phyloP scores from a whole-genome alignment of 768 basidiomycete species.

The Phaeotremella fagi region DNA sequence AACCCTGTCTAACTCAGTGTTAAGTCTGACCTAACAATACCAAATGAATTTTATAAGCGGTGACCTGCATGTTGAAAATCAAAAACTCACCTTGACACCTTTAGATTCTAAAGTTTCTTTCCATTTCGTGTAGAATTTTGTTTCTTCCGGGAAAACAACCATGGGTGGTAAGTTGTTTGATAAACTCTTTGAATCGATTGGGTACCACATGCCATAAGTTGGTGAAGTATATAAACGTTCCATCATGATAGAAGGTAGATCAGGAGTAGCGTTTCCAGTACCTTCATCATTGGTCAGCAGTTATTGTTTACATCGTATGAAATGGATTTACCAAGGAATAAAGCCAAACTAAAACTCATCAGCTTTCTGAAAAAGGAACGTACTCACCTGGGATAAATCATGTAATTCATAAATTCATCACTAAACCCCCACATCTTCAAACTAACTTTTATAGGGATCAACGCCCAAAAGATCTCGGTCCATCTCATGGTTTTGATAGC shows the following conservation, averaged over 20 bases:
- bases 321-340: conserved; percentile 39
- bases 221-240: conserved; percentile 52
- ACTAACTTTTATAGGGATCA: conserved; percentile 51
- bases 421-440: conserved; percentile 51
- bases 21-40: conserved; percentile 38
- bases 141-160: conserved; percentile 51
- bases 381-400: conserved; percentile 48
- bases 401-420: conserved; percentile 49
- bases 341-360: conserved; percentile 25
- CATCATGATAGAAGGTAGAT: conserved; percentile 51
- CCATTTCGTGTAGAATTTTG: conserved; percentile 50
- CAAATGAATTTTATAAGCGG: too few relatives aligned
- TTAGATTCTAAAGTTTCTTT: conserved; percentile 42
- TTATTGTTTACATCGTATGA: background rate
- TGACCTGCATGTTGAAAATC: too few relatives aligned
- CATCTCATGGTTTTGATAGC: conserved; percentile 48
- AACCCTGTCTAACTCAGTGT: conserved; percentile 47
- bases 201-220: conserved; percentile 52
- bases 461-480: conserved; percentile 49
- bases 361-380: background rate
- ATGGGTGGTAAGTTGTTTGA: conserved; percentile 50
- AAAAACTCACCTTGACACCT: conserved; percentile 49
- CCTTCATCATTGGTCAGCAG: conserved; percentile 26
- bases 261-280: conserved; percentile 52
- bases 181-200: conserved; percentile 47